Conservation (phyloP, 2,329 filamentous ascomycete genomes). For the Metarhizium sp. region DNA sequence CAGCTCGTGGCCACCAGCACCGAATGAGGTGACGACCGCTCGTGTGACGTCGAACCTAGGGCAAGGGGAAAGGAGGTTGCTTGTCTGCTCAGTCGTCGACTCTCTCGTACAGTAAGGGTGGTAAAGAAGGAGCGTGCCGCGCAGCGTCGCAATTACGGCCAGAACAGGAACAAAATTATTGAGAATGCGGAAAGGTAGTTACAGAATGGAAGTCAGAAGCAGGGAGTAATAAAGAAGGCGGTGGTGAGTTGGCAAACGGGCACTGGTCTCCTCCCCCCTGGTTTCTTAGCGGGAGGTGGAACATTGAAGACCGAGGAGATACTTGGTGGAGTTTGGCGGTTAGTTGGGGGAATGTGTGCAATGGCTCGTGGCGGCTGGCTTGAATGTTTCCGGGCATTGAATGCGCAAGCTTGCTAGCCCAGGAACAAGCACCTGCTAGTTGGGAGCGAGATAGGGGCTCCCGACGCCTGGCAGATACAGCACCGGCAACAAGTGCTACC, state of each 20-base stretch:
- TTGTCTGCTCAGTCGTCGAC: not conserved
- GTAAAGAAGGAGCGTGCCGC: conserved; percentile 1
- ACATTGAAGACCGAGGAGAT: not conserved
- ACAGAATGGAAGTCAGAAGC: conserved; percentile 1
- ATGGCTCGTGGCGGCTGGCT: too few relatives aligned
- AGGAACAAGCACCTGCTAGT: too few relatives aligned
- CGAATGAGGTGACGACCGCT: not conserved
- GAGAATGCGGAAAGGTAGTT: not conserved
- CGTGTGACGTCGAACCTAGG: not conserved
- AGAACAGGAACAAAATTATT: not conserved
- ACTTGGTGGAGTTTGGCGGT: not conserved
- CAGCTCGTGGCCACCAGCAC: conserved; percentile 8
- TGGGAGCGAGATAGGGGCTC: too few relatives aligned
- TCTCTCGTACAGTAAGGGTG: not conserved
- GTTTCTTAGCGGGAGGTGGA: not conserved
- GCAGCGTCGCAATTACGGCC: conserved; percentile 3
- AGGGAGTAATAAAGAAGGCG: not conserved
- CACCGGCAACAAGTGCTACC: too few relatives aligned
- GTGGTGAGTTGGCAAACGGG: not conserved
- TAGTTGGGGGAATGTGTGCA: too few relatives aligned
- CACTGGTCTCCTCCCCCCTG: not conserved
- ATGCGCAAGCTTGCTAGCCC: too few relatives aligned
- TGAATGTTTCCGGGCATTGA: too few relatives aligned
- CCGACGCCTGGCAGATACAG: too few relatives aligned
- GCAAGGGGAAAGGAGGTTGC: not conserved